These are phyloP conservation scores for Penicillium sp. DNA, from an alignment of 2,329 filamentous ascomycete species.

Conservation along the genomic window DNA sequence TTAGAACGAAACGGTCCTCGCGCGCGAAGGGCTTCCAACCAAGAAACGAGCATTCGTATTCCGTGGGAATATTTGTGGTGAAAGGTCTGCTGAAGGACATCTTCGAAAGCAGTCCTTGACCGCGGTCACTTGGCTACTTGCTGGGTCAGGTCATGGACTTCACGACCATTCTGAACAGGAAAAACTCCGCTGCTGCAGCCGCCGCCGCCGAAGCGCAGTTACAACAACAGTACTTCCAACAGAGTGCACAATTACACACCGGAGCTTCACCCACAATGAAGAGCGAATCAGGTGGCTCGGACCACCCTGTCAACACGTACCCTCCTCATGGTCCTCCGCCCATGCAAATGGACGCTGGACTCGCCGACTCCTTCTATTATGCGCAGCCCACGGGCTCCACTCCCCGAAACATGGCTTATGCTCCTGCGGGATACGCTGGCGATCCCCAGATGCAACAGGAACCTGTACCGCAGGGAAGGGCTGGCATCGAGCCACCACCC, in stretches of 20 bases:
- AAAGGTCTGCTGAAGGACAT: constrained; percentile 19
- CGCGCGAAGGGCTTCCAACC: constrained; percentile 4
- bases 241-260: constrained; percentile 39
- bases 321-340: constrained; percentile 56
- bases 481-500: constrained; percentile 49
- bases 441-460: constrained; percentile 48
- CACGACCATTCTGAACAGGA: constrained; percentile 53
- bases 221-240: constrained; percentile 47
- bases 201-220: constrained; percentile 45
- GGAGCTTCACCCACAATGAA: constrained; percentile 55
- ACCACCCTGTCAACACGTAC: constrained; percentile 58
- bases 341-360: constrained; percentile 46
- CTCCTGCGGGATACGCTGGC: constrained; percentile 49
- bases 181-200: constrained; percentile 46
- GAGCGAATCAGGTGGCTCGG: constrained; percentile 58
- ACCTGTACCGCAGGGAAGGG: constrained; percentile 44
- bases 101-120: constrained; percentile 32
- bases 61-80: background rate
- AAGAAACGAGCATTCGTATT: constrained; percentile 2
- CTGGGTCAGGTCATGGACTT: constrained; percentile 51
- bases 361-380: constrained; percentile 27
- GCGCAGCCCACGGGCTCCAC: constrained; percentile 45
- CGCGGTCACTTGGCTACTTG: constrained; percentile 31
- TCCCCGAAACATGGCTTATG: constrained; percentile 56
- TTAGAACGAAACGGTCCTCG: background rate